phyloP scores from a whole-genome alignment of 2,329 filamentous ascomycete genomes.

The Colletotrichum sojae region DNA sequence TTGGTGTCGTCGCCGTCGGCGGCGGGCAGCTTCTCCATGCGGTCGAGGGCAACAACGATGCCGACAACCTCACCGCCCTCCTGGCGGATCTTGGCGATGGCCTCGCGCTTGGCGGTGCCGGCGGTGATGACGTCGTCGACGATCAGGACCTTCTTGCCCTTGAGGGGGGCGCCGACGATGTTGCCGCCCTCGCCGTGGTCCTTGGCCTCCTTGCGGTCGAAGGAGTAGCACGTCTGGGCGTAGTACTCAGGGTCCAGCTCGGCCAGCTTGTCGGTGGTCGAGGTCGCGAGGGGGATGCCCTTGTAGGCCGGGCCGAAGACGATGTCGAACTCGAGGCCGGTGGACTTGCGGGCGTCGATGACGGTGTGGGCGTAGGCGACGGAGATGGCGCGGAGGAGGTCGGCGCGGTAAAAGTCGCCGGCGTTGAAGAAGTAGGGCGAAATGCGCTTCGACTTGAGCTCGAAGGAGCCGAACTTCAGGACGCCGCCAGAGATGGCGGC shows the following conservation, averaged over 20 bases:
- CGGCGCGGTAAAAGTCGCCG: slow-evolving; percentile 87
- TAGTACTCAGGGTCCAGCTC: slow-evolving; percentile 77
- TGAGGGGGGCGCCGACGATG: slow-evolving; percentile 89
- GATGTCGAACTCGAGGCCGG: slow-evolving; percentile 78
- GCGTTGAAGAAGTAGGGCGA: slow-evolving; percentile 99
- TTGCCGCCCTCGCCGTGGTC: slow-evolving; percentile 94
- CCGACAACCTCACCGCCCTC: slow-evolving; percentile 89
- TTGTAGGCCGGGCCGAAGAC: slow-evolving; percentile 97
- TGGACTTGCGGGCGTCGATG: slow-evolving; percentile 59
- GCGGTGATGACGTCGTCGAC: slow-evolving; percentile 98
- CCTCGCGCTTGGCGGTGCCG: slow-evolving; percentile 93
- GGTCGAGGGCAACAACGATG: slow-evolving; percentile 89
- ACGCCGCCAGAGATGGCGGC: slow-evolving; percentile 78
- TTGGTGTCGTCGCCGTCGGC: slow-evolving; percentile 76
- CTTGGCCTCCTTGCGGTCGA: slow-evolving; percentile 97
- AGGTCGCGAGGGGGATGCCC: slow-evolving; percentile 90
- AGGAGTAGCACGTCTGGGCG: slow-evolving; percentile 83
- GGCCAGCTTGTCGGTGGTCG: slow-evolving; percentile 82
- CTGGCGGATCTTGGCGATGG: slow-evolving; percentile 87
- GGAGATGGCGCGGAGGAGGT: slow-evolving; percentile 82
- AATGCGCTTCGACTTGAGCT: slow-evolving; percentile 90
- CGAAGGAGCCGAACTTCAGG: slow-evolving; percentile 86
- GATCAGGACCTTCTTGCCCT: slow-evolving; percentile 88
- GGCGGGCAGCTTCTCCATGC: slow-evolving; percentile 84
- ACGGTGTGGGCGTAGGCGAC: slow-evolving; percentile 84